Conservation (phyloP, 306 rosid species). For the Cyclanthera cordifolia region DNA sequence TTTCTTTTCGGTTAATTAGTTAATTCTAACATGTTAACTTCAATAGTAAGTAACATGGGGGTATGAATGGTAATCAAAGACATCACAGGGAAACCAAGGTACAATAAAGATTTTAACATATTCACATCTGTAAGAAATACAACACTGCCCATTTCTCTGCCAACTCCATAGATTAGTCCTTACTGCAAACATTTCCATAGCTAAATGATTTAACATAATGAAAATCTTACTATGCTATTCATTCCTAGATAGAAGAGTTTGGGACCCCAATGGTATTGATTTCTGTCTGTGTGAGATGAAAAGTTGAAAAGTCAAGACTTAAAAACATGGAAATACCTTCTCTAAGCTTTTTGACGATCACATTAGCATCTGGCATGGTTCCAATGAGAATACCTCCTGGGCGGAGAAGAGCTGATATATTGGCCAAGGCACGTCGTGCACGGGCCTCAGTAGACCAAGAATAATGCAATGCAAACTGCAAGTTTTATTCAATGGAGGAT, state of each 20-base stretch:
- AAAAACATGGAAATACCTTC: conserved; percentile 56
- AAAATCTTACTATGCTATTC: neutral
- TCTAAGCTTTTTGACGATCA: conserved; percentile 78
- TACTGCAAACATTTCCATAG: neutral
- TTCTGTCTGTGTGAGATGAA: neutral
- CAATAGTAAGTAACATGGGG: neutral
- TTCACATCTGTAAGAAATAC: neutral
- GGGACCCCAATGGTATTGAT: neutral
- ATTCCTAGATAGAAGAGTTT: neutral
- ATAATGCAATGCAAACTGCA: conserved; percentile 55
- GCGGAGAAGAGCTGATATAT: conserved; percentile 88
- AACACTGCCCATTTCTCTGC: neutral
- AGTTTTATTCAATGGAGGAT: conserved; percentile 2
- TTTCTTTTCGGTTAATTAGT: neutral
- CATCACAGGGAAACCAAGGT: neutral
- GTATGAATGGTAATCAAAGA: neutral
- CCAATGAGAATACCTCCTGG: conserved; percentile 95
- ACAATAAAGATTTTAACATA: neutral
- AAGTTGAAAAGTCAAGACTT: neutral
- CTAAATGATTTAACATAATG: neutral
- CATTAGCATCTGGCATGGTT: conserved; percentile 98
- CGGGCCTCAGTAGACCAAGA: conserved; percentile 97
- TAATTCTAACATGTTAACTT: neutral
- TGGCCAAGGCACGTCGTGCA: conserved; percentile 82
- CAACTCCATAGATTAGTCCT: neutral